Evolutionary conservation across 2,329 filamentous ascomycete species (phyloP).

Genomic region (Nothopassalora personata): DNA sequence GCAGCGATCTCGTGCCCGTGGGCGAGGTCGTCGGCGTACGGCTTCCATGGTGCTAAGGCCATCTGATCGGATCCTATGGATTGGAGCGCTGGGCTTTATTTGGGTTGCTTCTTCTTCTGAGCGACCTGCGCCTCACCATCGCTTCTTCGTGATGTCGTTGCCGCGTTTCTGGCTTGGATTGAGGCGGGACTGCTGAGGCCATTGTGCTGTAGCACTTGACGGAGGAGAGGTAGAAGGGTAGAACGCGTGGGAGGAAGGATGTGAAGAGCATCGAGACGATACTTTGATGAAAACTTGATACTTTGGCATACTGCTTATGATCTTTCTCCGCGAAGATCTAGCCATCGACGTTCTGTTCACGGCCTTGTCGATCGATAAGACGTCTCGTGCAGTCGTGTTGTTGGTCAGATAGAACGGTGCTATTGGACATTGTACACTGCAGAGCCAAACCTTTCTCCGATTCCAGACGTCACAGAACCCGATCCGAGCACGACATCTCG

Average conservation of each 20-base stretch:
- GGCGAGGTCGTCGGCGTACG: conserved; percentile 24
- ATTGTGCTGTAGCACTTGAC: not conserved
- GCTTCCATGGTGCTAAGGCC: conserved; percentile 26
- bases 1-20: conserved; percentile 25
- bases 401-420: too few species aligned
- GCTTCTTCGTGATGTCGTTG: conserved; percentile 25
- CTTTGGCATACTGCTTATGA: not conserved
- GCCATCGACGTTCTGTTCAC: too few species aligned
- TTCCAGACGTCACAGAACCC: not conserved
- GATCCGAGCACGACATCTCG: not conserved
- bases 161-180: conserved; percentile 22
- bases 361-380: not conserved
- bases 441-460: not conserved
- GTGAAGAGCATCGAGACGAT: not conserved
- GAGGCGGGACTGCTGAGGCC: conserved; percentile 1
- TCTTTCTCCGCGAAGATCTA: not conserved
- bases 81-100: conserved; percentile 35
- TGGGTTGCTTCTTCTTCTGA: conserved; percentile 30
- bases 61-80: conserved; percentile 35
- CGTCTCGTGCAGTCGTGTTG: not conserved
- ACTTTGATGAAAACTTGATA: not conserved
- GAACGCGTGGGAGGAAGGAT: not conserved
- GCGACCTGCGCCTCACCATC: conserved; percentile 36
- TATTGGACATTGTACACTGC: not conserved
- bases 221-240: not conserved